These are phyloP conservation scores for Scytalidium sp. DNA, from an alignment of 2,329 filamentous ascomycete species.

Conservation along the genomic window DNA sequence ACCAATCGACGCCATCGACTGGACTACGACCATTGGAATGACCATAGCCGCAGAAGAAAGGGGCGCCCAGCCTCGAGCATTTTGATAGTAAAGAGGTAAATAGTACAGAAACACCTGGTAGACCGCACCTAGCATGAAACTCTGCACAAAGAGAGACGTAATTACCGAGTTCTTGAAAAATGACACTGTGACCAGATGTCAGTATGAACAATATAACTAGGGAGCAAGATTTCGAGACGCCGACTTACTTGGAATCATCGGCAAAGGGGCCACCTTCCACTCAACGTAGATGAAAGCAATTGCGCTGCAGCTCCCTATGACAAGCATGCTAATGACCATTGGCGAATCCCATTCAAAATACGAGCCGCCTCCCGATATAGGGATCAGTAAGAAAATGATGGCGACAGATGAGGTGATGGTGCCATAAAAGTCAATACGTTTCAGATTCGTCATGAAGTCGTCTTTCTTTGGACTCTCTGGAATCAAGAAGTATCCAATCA, in stretches of 20 bases:
- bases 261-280: slow-evolving; percentile 47
- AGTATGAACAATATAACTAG: not conserved
- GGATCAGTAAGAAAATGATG: slow-evolving; percentile 22
- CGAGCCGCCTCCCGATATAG: slow-evolving; percentile 51
- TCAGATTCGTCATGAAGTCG: slow-evolving; percentile 14
- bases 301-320: slow-evolving; percentile 41
- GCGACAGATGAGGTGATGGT: slow-evolving; percentile 8
- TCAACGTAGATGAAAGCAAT: slow-evolving; percentile 48
- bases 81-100: slow-evolving; percentile 56
- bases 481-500: slow-evolving; percentile 10
- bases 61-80: slow-evolving; percentile 29
- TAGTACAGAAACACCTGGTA: slow-evolving; percentile 57
- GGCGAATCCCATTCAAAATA: slow-evolving; percentile 52
- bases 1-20: slow-evolving; percentile 37
- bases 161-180: slow-evolving; percentile 53
- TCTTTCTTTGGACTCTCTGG: slow-evolving; percentile 15
- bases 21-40: slow-evolving; percentile 41
- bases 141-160: slow-evolving; percentile 49
- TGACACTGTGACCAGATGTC: slow-evolving; percentile 28
- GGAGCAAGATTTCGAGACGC: not conserved
- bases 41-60: slow-evolving; percentile 44
- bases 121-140: slow-evolving; percentile 52
- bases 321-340: slow-evolving; percentile 54
- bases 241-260: slow-evolving; percentile 48
- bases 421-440: slow-evolving; percentile 23